Conservation (phyloP, 2,329 filamentous ascomycete species). For the Botryotinia globosa region DNA sequence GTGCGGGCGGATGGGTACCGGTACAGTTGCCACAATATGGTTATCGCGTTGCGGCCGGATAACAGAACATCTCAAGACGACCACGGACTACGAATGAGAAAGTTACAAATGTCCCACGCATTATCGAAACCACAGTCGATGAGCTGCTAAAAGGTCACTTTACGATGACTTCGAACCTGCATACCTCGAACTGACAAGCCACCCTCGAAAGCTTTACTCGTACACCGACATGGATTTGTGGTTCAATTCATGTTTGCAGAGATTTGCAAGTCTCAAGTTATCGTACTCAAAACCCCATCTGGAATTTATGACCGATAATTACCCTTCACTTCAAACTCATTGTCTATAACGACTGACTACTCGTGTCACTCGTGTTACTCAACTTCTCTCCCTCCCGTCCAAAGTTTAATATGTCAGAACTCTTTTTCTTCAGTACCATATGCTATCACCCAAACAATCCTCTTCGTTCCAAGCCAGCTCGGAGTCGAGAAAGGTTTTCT, state of each 20-base stretch:
- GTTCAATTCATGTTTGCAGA: background rate
- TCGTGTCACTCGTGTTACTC: background rate
- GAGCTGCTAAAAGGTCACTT: background rate
- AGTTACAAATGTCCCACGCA: background rate
- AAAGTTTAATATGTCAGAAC: background rate
- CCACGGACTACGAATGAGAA: background rate
- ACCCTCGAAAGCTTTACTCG: background rate
- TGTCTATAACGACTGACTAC: background rate
- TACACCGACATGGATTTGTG: conserved; percentile 25
- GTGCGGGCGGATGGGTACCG: background rate
- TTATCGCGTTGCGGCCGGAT: background rate
- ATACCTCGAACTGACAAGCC: background rate
- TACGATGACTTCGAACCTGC: background rate
- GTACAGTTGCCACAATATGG: background rate
- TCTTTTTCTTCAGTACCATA: background rate
- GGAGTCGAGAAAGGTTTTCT: conserved; percentile 35
- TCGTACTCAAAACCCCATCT: background rate
- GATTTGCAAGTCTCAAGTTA: background rate
- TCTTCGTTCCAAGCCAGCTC: conserved; percentile 31
- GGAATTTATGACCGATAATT: background rate
- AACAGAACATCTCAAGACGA: background rate
- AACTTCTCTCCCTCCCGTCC: background rate
- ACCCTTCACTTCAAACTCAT: background rate
- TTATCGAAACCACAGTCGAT: background rate
- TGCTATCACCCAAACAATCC: conserved; percentile 30